Conservation (phyloP, 2,329 filamentous ascomycete species). For the Phyllosticta citriasiana region DNA sequence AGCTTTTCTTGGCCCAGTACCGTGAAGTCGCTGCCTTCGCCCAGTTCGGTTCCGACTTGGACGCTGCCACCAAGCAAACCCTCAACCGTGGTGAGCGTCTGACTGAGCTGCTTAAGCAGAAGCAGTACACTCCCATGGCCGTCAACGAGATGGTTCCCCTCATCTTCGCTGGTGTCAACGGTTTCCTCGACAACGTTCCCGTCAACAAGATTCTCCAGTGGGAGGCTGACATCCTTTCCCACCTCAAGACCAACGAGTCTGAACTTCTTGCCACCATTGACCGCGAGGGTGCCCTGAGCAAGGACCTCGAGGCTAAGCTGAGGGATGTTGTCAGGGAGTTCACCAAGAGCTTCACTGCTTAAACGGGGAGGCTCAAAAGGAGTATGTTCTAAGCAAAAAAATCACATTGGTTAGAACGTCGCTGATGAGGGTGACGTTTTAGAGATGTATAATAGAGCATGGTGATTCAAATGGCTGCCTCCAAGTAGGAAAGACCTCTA, state of each 20-base stretch:
- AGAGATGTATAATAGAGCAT: conserved; percentile 27
- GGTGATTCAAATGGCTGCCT: conserved; percentile 22
- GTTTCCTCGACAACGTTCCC: conserved; percentile 78
- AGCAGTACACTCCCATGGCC: conserved; percentile 97
- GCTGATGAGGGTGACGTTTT: conserved; percentile 11
- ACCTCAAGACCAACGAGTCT: conserved; percentile 83
- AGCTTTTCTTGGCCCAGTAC: conserved; percentile 99
- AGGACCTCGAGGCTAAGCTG: conserved; percentile 78
- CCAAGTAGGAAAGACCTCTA: conserved; percentile 8
- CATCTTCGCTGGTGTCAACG: conserved; percentile 99
- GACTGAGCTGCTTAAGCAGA: conserved; percentile 98
- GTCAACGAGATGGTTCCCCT: conserved; percentile 99
- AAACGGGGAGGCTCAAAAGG: conserved; percentile 16
- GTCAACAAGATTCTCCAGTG: conserved; percentile 86
- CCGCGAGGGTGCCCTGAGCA: conserved; percentile 92
- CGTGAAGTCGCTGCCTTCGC: conserved; percentile 99
- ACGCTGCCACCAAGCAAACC: conserved; percentile 98
- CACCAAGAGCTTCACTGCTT: conserved; percentile 77
- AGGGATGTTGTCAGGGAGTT: conserved; percentile 68
- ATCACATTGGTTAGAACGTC: conserved; percentile 5
- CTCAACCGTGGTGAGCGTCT: conserved; percentile 96
- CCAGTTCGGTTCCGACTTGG: conserved; percentile 99
- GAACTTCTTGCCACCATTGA: conserved; percentile 80
- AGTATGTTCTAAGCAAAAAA: conserved; percentile 8
- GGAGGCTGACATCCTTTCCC: conserved; percentile 88